Base-by-base conservation (phyloP, 495 filamentous ascomycete species). In the Talaromyces ruber region DNA sequence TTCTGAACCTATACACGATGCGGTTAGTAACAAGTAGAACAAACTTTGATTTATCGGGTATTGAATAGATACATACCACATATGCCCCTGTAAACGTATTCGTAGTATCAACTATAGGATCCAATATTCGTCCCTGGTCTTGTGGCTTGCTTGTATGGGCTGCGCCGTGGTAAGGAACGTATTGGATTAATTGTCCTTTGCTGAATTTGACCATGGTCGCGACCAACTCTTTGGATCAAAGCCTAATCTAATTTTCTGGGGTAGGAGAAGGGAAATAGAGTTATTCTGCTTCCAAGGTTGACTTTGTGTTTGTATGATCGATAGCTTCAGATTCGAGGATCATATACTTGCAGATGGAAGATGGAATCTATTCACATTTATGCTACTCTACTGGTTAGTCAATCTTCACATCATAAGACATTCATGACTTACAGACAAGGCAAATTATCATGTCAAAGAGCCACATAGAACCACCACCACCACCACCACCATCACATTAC, bases 41-140 rank as follows among this genome's bases (percentile, higher is more conserved):
- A n/a, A n/a, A n/a, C n/a, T n/a, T n/a, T n/a, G n/a, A n/a, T n/a
- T n/a, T n/a, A n/a, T n/a, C n/a, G n/a, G n/a, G n/a, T n/a, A n/a
- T n/a, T n/a, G n/a, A 45, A 8, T 18, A 6, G 39, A 21, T n/a
- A 51, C 39, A 34, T 50, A 60, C 59, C 37, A 60, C 22, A 37
- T 60, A 60, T 52, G 59, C 59, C 5, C 59, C 59, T 8, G 59
- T 60, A 18, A 60, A 60, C 2, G 59, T 51, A 32, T 60, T 60
- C 16, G 59, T 60, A 24, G 45, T 60, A 60, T 60, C 59, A 24
- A 60, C 14, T 2, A 60, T 60, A 32, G 59, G 59, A 16, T 60
- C 59, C 25, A 60, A 5, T 50, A 60, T 51, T 22, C 45, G 59
- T 18, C 59, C 59, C 21, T 60, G 22, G 25, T 52, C 30, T 24